Evolutionary conservation across 345 rosid genomes (phyloP).

Genomic region (Zanthoxylum bungeanum): DNA sequence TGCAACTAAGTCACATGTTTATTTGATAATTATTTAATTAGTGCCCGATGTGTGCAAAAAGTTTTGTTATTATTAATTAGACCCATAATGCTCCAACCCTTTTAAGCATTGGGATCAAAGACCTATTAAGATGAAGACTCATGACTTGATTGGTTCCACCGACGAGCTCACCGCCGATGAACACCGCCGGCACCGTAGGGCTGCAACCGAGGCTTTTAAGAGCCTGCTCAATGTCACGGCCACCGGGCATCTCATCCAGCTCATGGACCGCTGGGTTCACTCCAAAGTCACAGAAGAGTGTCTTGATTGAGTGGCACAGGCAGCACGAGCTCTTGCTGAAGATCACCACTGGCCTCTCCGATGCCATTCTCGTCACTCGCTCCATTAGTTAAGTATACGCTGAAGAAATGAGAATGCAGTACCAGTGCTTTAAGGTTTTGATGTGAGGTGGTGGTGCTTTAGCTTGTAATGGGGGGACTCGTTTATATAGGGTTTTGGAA

Average conservation of each 20-base stretch:
- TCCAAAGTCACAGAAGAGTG: conserved; percentile 66
- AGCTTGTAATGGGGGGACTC: not conserved
- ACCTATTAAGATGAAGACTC: conserved; percentile 79
- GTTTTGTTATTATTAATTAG: too few relatives aligned
- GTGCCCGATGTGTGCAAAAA: too few relatives aligned
- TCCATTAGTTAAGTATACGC: too few relatives aligned
- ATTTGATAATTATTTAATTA: conserved; percentile 13
- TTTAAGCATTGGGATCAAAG: conserved; percentile 76
- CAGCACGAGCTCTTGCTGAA: conserved; percentile 94
- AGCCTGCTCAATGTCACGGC: conserved; percentile 75
- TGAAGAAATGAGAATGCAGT: too few relatives aligned
- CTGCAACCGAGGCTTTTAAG: conserved; percentile 65
- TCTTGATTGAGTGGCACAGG: conserved; percentile 89
- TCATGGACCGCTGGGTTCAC: conserved; percentile 68
- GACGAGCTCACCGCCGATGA: conserved; percentile 76
- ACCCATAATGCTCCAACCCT: conserved; percentile 88
- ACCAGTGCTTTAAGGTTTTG: not conserved
- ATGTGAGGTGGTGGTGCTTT: conserved; percentile 15
- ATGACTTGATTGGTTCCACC: conserved; percentile 87
- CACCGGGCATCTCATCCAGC: conserved; percentile 64
- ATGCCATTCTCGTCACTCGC: conserved; percentile 56
- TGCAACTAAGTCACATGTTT: conserved; percentile 16
- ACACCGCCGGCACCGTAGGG: conserved; percentile 66
- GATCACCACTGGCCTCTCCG: conserved; percentile 95
- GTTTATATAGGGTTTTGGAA: conserved; percentile 27